Percentiles rank a stretch among this genome's conserved stretches.
Evolutionary conservation across 768 basidiomycete species (phyloP).

Genomic region (Rhodotorula sphaerocarpa): DNA sequence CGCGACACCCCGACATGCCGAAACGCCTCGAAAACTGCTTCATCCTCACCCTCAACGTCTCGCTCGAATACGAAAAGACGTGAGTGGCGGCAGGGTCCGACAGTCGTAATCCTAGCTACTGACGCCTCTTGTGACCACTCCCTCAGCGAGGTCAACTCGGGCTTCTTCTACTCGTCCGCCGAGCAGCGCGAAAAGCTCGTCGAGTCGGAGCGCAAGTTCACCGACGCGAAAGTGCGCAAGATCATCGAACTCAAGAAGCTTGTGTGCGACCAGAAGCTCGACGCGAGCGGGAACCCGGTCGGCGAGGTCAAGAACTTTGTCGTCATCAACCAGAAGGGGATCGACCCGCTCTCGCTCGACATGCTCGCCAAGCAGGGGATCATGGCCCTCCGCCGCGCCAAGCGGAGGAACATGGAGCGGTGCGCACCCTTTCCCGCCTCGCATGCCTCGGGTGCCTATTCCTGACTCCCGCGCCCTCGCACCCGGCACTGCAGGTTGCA

Average conservation of each 20-base stretch:
- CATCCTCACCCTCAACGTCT: conserved; percentile 91
- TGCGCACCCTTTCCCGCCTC: conserved; percentile 47
- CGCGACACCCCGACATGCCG: conserved; percentile 95
- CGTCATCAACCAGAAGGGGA: conserved; percentile 96
- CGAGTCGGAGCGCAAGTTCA: conserved; percentile 88
- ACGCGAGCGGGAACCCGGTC: conserved; percentile 47
- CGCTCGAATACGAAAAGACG: conserved; percentile 99
- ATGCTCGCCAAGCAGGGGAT: conserved; percentile 95
- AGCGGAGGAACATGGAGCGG: conserved; percentile 99
- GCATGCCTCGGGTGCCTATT: conserved; percentile 9
- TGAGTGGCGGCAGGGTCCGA: conserved; percentile 48
- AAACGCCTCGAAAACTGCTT: conserved; percentile 94
- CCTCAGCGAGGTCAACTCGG: conserved; percentile 90
- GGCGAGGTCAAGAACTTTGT: conserved; percentile 69
- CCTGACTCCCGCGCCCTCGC: neutral
- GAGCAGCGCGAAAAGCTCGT: conserved; percentile 98
- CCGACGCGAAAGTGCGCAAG: conserved; percentile 88
- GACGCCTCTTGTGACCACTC: too few relatives aligned
- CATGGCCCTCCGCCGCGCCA: conserved; percentile 83
- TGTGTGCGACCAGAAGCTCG: conserved; percentile 88
- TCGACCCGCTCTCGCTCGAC: conserved; percentile 92
- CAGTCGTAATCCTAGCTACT: too few relatives aligned
- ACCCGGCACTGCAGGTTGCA: conserved; percentile 59
- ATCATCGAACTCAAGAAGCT: conserved; percentile 92
- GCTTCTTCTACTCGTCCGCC: conserved; percentile 97